These are phyloP conservation scores for Penstemon barbatus DNA, from an alignment of 257 asterid species.

Conservation along the genomic window DNA sequence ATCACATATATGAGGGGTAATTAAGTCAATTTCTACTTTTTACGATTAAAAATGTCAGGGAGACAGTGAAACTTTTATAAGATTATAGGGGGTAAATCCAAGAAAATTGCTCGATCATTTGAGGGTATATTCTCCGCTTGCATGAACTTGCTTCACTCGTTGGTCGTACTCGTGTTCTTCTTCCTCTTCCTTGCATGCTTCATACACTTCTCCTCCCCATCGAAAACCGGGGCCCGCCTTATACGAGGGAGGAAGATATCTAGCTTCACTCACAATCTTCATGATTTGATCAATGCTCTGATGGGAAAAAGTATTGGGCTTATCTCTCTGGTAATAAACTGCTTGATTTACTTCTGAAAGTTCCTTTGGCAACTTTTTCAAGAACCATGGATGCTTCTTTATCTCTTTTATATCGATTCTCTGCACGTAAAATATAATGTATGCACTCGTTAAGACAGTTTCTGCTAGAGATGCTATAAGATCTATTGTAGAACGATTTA, in stretches of 20 bases:
- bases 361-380: constrained; percentile 69
- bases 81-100: too few species aligned
- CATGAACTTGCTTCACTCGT: constrained; percentile 68
- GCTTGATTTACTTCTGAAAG: constrained; percentile 60
- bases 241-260: constrained; percentile 45
- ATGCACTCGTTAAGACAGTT: too few species aligned
- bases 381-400: constrained; percentile 62
- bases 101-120: neutral
- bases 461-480: too few species aligned
- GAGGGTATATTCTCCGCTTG: constrained; percentile 66
- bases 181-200: constrained; percentile 34
- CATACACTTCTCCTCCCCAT: constrained; percentile 64
- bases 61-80: too few species aligned
- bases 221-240: constrained; percentile 41
- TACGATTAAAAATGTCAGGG: too few species aligned
- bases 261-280: constrained; percentile 70
- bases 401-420: constrained; percentile 60
- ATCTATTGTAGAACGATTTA: too few species aligned
- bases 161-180: constrained; percentile 72
- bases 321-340: constrained; percentile 48
- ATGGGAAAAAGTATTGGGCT: constrained; percentile 52
- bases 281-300: constrained; percentile 67
- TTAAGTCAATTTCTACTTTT: too few species aligned
- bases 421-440: constrained; percentile 27
- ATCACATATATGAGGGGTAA: too few species aligned